Conservation (phyloP, 2,329 filamentous ascomycete genomes). For the Monilinia polystroma region DNA sequence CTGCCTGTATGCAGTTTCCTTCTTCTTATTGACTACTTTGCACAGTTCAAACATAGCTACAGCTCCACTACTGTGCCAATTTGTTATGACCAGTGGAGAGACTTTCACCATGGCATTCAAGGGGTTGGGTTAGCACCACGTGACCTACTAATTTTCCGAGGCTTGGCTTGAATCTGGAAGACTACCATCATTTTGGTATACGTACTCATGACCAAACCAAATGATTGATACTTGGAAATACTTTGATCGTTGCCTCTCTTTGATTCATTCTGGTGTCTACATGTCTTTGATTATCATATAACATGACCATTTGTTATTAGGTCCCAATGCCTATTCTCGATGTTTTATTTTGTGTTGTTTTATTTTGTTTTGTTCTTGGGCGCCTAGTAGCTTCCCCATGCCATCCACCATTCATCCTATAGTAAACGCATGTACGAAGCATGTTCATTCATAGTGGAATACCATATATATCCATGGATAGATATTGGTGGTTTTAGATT, state of each 20-base stretch:
- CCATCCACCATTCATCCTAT: neutral
- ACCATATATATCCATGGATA: no score
- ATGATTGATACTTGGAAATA: no score
- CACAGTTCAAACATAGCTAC: neutral
- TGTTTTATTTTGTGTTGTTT: neutral
- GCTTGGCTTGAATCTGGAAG: neutral
- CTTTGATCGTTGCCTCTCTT: neutral
- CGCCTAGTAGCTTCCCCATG: neutral
- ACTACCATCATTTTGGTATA: neutral
- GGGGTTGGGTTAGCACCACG: neutral
- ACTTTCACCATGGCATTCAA: neutral
- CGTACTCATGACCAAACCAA: no score
- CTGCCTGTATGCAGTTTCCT: neutral
- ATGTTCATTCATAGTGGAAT: no score
- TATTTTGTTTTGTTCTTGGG: neutral
- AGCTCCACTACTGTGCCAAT: neutral
- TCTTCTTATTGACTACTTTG: neutral
- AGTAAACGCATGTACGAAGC: neutral
- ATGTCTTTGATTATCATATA: neutral
- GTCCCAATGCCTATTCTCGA: neutral
- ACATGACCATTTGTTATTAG: neutral
- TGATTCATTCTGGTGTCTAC: neutral
- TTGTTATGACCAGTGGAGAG: neutral
- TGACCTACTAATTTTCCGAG: neutral
- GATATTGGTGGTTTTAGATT: no score